Evolutionary conservation across 2,329 filamentous ascomycete species (phyloP), one percentile per base, ranked within the genome.

Genomic region (Parastagonospora avenae): DNA sequence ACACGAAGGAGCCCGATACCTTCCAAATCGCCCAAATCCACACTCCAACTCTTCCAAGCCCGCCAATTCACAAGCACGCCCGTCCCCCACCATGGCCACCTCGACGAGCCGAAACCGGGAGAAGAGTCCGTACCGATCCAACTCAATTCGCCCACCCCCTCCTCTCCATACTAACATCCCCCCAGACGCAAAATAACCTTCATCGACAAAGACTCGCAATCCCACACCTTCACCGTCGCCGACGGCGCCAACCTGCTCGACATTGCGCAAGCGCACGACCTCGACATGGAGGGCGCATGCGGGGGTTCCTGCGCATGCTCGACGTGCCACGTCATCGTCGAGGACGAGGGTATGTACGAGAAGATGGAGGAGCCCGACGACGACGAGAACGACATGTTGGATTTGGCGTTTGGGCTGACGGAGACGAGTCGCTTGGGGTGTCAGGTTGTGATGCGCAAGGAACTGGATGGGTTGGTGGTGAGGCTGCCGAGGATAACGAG

Each of bases 221-320:
- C 86, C 60, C 82, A 90, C 73, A 90, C 88, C 54, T 85, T 97
- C 66, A 86, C 88, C 52, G 93, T 97, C 8, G 80, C 85, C 11
- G 86, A 89, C 64, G 94, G 94, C 42, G 92, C 96, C 75, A 99
- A 99, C 74, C 80, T 99, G 46, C 82, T 99, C 47, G 93, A 97
- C 68, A 93, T 99, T 68, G 94, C 93, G 16, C 93, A 97, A 73
- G 91, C 89, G 39, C 85, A 97, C 74, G 93, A 97, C 69, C 80
- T 99, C 36, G 94, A 99, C 74, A 97, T 99, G 93, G 94, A 99
- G 80, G 92, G 94, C 55, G 94, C 94, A 10, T 99, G 94, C 70
- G 94, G 94, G 62, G 94, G 92, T 16, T 94, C 90, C 30, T 96
- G 92, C 76, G 92, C 92, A 47, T 96, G 92, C 78, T 94, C 90